Base-by-base conservation (phyloP, 805 yeast species). In the Ogataea nakhonphanomensis region DNA sequence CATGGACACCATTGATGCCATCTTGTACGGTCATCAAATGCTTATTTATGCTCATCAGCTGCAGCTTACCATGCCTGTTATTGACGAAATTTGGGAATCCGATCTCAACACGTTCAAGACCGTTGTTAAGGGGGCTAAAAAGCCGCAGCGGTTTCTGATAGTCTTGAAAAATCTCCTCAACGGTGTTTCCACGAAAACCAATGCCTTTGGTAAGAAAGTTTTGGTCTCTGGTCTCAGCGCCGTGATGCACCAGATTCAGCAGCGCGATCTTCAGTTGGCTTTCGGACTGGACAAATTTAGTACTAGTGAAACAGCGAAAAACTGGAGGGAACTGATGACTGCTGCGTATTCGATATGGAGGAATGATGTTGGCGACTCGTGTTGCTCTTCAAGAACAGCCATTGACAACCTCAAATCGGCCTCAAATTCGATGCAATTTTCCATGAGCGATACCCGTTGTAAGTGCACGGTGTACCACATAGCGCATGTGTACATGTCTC, bases 1-100 rank as follows among this genome's bases (percentile, higher is more conserved):
- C 56, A 69, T 84, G 53, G 96, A 87, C 61, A 79, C 84, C 2
- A 73, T 81, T 2, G 95, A 88, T 64, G 84, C 88, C 27, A 76
- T 83, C 11, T 73, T 84, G 35, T 86, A 83, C 59, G 84, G 95
- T 5, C 95, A 87, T 61, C 76, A 82, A 43, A 66, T 76, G 51
- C 59, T 79, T 33, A 73, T 76, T 20, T 70, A 59, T 43, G 64
- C 78, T 7, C 83, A 79, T 53, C 86, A 81, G 51, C 67, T 80
- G 31, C 79, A 80, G 45, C 55, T 80, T 49, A 67, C 76, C 3
- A 58, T 80, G 63, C 87, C 86, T 1, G 81, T 84, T 49, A 75
- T 76, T 38, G 87, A 81, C 50, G 69, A 63, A 17, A 53, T 76
- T 25, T 80, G 87, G 87, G 68, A 65, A 41, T 57, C 63, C 8